Base-by-base conservation (phyloP, 106 monocot genomes). In the Apostasia shenzhenica region DNA sequence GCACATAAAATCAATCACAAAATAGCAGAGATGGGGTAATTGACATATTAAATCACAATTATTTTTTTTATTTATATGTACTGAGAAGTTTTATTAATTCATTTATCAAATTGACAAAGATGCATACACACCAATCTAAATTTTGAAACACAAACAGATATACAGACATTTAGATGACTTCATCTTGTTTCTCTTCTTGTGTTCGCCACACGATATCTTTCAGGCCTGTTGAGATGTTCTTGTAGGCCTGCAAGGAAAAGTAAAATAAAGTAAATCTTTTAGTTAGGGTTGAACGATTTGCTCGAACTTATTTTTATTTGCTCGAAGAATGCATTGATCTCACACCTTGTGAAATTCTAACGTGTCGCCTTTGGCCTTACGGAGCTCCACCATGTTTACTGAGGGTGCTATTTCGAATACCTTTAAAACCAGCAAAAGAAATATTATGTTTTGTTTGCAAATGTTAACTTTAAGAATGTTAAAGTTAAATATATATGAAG, bases 381-480 rank as follows among this genome's bases (percentile, higher is more conserved):
- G 90, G 48, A 90, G 80, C 75, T 90, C 90, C 9, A 90, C 90
- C 78, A 90, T 86, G 73, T 63, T 78, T n/a, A 90, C 59, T 0
- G 83, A 86, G 51, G 90, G 90, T 45, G 81, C 83, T 55, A 90
- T 86, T 80, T 90, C 81, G 57, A 90, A 90, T 59, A 89, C 85
- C 89, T 89, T 78, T 54, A 45, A 1, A 48, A 66, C 62, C 12
- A 55, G 42, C 45, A 48, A 11, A 5, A 14, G 6, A 58, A 48
- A 11, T 7, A 10, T 14, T 4, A 55, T 11, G 26, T 26, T 26
- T 26, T 26, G 26, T 0, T 26, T 26, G 26, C 26, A 26, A 26
- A 26, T 26, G 26, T 26, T 26, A 26, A 26, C 26, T 26, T 26
- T 26, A 26, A 26, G 26, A 26, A 26, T 26, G 26, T 26, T 26